Percentiles rank a stretch among this genome's conserved stretches.
phyloP scores from a whole-genome alignment of 1,139 yeast species.

The Lizanozyma gosingica region DNA sequence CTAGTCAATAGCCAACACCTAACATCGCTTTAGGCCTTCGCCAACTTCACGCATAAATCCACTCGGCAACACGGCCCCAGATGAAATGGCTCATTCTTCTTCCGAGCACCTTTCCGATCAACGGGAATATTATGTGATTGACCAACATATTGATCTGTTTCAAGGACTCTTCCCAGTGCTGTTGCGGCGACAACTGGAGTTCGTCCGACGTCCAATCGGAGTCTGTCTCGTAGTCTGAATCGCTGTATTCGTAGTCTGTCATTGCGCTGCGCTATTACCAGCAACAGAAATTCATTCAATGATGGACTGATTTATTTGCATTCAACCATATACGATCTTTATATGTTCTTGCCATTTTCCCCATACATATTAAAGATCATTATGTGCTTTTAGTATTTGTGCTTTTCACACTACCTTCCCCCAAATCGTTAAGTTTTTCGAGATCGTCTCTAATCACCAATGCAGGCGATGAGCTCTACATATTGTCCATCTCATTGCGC shows the following conservation, averaged over 20 bases:
- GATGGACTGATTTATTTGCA: no score
- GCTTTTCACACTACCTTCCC: no score
- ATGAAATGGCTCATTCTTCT: conserved; percentile 23
- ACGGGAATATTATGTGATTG: conserved; percentile 53
- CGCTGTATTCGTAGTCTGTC: conserved; percentile 6
- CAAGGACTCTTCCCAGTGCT: conserved; percentile 76
- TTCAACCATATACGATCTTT: no score
- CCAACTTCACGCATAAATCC: conserved; percentile 8
- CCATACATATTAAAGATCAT: no score
- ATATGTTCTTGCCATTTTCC: no score
- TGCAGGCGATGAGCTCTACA: no score
- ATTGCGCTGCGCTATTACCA: no score
- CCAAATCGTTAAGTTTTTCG: no score
- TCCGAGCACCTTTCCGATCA: conserved; percentile 65
- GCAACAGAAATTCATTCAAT: no score
- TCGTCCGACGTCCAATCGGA: background rate
- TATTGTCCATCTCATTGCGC: no score
- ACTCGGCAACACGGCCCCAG: background rate
- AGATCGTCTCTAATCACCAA: no score
- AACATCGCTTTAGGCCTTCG: background rate
- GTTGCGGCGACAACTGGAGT: conserved; percentile 33
- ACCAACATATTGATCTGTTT: conserved; percentile 51
- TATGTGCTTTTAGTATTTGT: no score
- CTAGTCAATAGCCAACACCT: background rate
- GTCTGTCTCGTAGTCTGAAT: conserved; percentile 6